Base-by-base conservation (phyloP, 192 early-diverging fungal genomes). In the Linnemannia elongata region DNA sequence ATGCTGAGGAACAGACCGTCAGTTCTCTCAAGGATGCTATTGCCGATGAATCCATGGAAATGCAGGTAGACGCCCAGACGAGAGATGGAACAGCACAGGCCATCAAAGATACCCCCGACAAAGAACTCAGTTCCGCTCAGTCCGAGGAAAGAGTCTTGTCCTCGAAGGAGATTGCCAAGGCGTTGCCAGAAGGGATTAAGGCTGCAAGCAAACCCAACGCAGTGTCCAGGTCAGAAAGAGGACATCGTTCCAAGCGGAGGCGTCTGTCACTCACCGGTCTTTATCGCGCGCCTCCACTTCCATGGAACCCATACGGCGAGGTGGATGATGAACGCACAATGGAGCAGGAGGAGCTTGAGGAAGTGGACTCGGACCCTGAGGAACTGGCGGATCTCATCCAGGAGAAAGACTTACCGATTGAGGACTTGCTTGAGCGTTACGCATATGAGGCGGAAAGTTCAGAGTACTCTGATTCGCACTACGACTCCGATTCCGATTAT, bases 331-430 rank as follows among this genome's bases (percentile, higher is more conserved):
- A 86, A 39, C 84, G 84, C 6, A 86, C 84, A 7, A 66, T 86
- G 42, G 84, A 82, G 22, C 77, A 88, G 22, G 88, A 85, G 15
- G 83, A 88, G 41, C 76, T 74, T 12, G 72, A 77, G 24, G 79
- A 82, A 15, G 69, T 44, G 18, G 35, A 41, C 12, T 68, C 74
- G 8, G 83, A 87, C 33, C 27, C 76, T 9, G 78, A 77, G 49
- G 90, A 87, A 20, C 36, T 84, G 30, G 3, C 49, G 22, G 77
- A 22, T 33, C 41, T 81, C 24, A 73, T 85, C 30, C 66, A 55
- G n/a, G 74, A 88, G 42, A 78, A 79, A 68, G 82, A 89, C 30
- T 78, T 92, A 63, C 82, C 90, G 1, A 89, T 92, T 57, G 88
- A 88, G 33, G 75, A 86, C 30, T 72, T 93, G 9, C 78, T 93